Base-by-base conservation (phyloP, 352 stramenopile species). In the Globisporangium rhizosaccharum region DNA sequence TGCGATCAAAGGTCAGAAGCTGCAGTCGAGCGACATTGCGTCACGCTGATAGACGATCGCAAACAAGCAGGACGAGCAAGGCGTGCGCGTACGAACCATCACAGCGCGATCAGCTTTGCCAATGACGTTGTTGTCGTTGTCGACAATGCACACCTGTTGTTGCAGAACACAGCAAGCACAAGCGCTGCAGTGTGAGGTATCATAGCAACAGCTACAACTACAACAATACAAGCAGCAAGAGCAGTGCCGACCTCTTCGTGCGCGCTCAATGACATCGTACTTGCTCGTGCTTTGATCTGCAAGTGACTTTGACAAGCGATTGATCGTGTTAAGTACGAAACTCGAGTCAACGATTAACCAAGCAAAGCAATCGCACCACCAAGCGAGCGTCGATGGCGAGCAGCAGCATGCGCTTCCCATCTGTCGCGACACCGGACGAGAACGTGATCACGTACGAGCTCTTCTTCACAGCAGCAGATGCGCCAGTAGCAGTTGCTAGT, bases 71-170 rank as follows among this genome's bases (percentile, higher is more conserved):
- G 26, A 36, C 20, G 18, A 53, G 23, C 11, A 6, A 25, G 48
- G 33, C 8, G 10, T 8, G 33, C 33, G 2, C 8, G 10, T 1
- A 54, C 41, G 49, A 56, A 92, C 85, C 82, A 92, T 92, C 20
- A 94, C 85, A 26, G 81, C 66, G 53, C 85, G 85, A 53, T 92
- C 82, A 10, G 81, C 77, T 66, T 90, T 89, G 42, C 85, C 85
- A 11, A 94, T 60, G n/a, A 92, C 81, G 60, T 92, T 79, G 64
- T 94, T 90, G 54, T 82, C 53, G 44, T 82, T 62, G 57, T 92
- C 77, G n/a, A 94, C 82, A 54, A 94, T 92, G 58, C 76, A 89
- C n/a, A 92, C 82, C 84, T 94, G 55, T n/a, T 8, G 33, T 39
- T 10, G 7, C 33, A 39, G 33, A 57, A 9, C 4, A 26, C 49